These are phyloP conservation scores for Pseudoperonospora humuli DNA, from an alignment of 352 stramenopile species.

Conservation along the genomic window DNA sequence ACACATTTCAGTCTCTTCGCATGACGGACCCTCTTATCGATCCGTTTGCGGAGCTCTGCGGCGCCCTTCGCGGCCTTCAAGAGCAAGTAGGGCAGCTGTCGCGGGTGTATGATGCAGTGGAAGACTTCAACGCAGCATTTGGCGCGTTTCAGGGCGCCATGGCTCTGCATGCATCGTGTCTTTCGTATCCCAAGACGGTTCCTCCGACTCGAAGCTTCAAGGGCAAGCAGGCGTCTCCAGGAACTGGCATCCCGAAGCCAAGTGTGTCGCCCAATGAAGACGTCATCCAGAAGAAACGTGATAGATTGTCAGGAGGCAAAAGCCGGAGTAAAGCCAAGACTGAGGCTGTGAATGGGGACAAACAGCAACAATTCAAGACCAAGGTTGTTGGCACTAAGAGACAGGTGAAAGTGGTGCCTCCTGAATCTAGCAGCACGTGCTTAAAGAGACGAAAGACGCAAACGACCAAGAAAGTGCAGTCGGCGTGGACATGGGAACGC, in stretches of 20 bases:
- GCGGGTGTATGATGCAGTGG: conserved; percentile 60
- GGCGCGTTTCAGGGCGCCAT: conserved; percentile 71
- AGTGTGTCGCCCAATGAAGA: conserved; percentile 12
- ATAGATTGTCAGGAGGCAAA: neutral
- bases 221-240: conserved; percentile 7
- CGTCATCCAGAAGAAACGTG: neutral
- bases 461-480: conserved; percentile 21
- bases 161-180: conserved; percentile 65
- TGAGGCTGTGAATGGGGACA: conserved; percentile 1
- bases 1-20: neutral
- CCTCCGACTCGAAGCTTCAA: conserved; percentile 3
- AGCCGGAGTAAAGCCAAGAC: conserved; percentile 6
- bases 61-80: conserved; percentile 55
- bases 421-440: conserved; percentile 4
- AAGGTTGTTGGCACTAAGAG: too few relatives aligned
- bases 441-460: conserved; percentile 25
- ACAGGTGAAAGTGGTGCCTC: conserved; percentile 10
- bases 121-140: conserved; percentile 69
- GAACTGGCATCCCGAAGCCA: conserved; percentile 34
- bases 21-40: conserved; percentile 36
- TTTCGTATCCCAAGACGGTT: conserved; percentile 40
- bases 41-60: conserved; percentile 50
- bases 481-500: conserved; percentile 75
- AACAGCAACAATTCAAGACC: conserved; percentile 7
- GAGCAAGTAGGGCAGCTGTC: conserved; percentile 59